Evolutionary conservation across 257 asterid species (phyloP).

Genomic region (Gentiana macrophylla): DNA sequence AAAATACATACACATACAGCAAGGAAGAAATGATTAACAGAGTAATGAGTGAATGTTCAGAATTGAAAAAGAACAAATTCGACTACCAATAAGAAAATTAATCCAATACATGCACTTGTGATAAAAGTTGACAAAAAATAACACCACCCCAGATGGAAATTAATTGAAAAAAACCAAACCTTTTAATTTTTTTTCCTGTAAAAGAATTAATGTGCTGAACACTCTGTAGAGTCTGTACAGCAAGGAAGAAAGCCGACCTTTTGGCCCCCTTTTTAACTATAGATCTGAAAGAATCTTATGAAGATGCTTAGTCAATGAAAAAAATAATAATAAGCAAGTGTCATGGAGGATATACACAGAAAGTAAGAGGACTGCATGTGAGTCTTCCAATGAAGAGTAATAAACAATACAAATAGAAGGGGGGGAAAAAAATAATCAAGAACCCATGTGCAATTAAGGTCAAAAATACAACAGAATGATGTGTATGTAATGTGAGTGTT

Average conservation of each 20-base stretch:
- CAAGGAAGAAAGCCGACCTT: constrained; percentile 11
- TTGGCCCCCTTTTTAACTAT: constrained; percentile 18
- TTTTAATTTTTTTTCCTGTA: constrained; percentile 1
- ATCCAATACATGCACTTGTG: background rate
- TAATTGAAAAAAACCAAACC: constrained; percentile 9
- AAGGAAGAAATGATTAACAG: no score
- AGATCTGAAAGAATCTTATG: constrained; percentile 46
- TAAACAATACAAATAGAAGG: constrained; percentile 1
- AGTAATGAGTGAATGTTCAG: no score
- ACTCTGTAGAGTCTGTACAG: background rate
- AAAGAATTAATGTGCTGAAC: constrained; percentile 5
- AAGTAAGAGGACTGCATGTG: constrained; percentile 52
- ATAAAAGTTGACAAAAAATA: constrained; percentile 5
- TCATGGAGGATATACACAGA: constrained; percentile 35
- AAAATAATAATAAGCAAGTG: constrained; percentile 23
- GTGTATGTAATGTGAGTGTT: background rate
- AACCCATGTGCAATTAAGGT: constrained; percentile 33
- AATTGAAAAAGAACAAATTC: background rate
- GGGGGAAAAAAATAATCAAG: constrained; percentile 20
- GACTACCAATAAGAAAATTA: background rate
- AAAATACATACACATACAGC: background rate
- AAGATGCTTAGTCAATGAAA: constrained; percentile 32
- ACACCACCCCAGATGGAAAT: constrained; percentile 2
- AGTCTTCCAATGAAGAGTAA: constrained; percentile 5
- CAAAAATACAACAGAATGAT: constrained; percentile 23